Conservation (phyloP, 176 grass and related monocot genomes). For the Avena atlantica region DNA sequence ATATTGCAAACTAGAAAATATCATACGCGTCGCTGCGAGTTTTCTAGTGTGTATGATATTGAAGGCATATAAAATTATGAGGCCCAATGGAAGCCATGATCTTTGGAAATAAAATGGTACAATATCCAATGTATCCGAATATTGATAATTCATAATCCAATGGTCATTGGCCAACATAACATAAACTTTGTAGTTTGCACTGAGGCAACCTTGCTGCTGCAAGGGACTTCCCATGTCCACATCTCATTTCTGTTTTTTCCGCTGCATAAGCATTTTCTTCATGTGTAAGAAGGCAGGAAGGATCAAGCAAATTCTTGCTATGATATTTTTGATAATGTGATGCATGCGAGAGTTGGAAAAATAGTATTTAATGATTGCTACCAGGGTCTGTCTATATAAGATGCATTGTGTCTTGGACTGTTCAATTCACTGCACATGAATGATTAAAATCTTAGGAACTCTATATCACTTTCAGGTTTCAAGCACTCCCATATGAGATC, state of each 20-base stretch:
- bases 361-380: constrained; percentile 1
- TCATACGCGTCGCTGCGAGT: not conserved
- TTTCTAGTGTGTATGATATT: not conserved
- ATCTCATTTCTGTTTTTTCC: not conserved
- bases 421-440: not conserved
- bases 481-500: constrained; percentile 12
- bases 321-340: not conserved
- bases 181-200: not conserved
- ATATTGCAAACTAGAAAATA: not conserved
- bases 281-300: not conserved
- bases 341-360: not conserved
- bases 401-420: not conserved
- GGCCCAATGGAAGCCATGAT: not conserved
- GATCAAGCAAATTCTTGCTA: not conserved
- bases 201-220: not conserved
- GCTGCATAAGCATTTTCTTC: not conserved
- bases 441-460: constrained; percentile 14
- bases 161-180: not conserved
- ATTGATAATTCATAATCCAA: not conserved
- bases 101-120: not conserved
- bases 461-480: not conserved
- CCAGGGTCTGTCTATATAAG: not conserved
- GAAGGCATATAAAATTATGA: not conserved
- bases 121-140: not conserved
- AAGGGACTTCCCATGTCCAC: not conserved